A percentile compares a stretch with the other conserved stretches of the same genome.
These are phyloP conservation scores for Diaporthe nobilis DNA, from an alignment of 2,329 filamentous ascomycete species.

Conservation along the genomic window DNA sequence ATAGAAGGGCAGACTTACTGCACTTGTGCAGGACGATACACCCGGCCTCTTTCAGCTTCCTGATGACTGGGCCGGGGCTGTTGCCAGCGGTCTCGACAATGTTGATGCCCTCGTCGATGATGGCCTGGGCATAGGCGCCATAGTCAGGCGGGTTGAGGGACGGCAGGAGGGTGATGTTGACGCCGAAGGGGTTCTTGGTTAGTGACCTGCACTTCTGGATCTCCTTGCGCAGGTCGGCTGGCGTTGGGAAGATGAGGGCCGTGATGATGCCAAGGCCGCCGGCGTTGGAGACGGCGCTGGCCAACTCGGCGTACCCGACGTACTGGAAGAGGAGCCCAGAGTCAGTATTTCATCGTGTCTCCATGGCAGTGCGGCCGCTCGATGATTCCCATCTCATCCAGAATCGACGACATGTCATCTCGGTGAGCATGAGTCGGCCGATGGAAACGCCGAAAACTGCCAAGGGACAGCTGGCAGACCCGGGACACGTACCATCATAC, in stretches of 20 bases:
- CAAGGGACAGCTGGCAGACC: constrained; percentile 42
- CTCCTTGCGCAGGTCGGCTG: constrained; percentile 92
- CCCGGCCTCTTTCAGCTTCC: constrained; percentile 84
- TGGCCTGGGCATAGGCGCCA: constrained; percentile 88
- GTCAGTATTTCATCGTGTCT: background rate
- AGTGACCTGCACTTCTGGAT: constrained; percentile 88
- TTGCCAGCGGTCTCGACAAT: constrained; percentile 79
- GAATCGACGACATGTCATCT: background rate
- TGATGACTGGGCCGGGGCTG: constrained; percentile 89
- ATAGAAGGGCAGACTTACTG: constrained; percentile 63
- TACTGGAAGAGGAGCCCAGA: constrained; percentile 64
- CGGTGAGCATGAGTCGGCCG: constrained; percentile 5
- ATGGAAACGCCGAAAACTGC: background rate
- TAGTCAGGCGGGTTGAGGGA: constrained; percentile 93
- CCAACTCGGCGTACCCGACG: constrained; percentile 85
- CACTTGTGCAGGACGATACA: constrained; percentile 95
- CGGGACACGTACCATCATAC: constrained; percentile 68
- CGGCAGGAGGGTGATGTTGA: constrained; percentile 95
- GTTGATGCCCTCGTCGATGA: constrained; percentile 92
- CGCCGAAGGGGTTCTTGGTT: constrained; percentile 85
- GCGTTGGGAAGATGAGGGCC: constrained; percentile 91
- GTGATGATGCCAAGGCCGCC: constrained; percentile 87
- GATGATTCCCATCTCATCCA: background rate
- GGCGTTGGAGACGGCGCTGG: constrained; percentile 83
- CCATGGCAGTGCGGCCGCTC: background rate